A percentile compares a stretch with the other conserved stretches of the same genome.
These are phyloP conservation scores for Lichtheimia hyalospora DNA, from an alignment of 371 early-diverging fungal species.

Conservation along the genomic window DNA sequence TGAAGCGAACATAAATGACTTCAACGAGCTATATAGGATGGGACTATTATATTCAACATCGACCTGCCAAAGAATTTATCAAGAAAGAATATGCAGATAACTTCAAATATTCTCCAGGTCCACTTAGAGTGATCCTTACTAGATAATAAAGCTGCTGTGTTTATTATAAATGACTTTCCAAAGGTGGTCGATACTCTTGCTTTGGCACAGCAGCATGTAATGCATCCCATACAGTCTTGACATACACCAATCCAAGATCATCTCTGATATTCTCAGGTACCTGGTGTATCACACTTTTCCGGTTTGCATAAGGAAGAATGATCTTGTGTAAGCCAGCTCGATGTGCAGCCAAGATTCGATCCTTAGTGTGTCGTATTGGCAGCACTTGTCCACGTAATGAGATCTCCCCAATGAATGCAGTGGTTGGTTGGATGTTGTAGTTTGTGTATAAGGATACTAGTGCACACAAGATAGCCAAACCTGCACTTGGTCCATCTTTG, in stretches of 20 bases:
- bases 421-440: conserved; percentile 54
- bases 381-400: conserved; percentile 82
- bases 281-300: conserved; percentile 63
- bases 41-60: conserved; percentile 87
- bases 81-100: conserved; percentile 89
- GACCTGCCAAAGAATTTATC: conserved; percentile 76
- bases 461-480: conserved; percentile 38
- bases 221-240: conserved; percentile 69
- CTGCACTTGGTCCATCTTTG: conserved; percentile 61
- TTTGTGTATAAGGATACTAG: conserved; percentile 75
- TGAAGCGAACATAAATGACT: neutral
- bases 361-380: conserved; percentile 87
- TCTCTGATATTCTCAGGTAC: conserved; percentile 65
- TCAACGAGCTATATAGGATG: conserved; percentile 51
- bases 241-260: conserved; percentile 77
- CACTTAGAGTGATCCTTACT: conserved; percentile 80
- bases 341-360: conserved; percentile 85
- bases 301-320: conserved; percentile 61
- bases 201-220: conserved; percentile 26
- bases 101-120: conserved; percentile 79
- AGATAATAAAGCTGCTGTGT: conserved; percentile 57
- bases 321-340: conserved; percentile 71
- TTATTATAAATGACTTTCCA: conserved; percentile 29
- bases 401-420: conserved; percentile 89
- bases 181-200: conserved; percentile 12